Evolutionary conservation across 2,329 filamentous ascomycete genomes (phyloP).

Genomic region (Hymenoscyphus scutula): DNA sequence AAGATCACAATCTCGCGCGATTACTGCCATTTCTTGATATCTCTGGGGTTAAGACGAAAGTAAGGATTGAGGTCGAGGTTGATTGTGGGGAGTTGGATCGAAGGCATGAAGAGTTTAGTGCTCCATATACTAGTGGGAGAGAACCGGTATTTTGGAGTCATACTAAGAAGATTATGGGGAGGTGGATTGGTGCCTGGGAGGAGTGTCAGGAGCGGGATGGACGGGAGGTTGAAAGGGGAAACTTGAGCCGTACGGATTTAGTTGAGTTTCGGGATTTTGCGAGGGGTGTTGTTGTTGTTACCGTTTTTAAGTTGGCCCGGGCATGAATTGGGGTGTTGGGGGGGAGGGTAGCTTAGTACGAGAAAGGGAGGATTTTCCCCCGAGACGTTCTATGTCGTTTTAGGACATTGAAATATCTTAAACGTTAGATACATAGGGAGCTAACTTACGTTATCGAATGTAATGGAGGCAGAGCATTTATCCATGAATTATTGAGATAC

Average conservation of each 20-base stretch:
- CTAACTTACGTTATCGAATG: too few relatives aligned
- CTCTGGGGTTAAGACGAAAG: not conserved
- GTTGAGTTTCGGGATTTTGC: not conserved
- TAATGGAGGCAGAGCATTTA: too few relatives aligned
- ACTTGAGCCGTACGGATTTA: not conserved
- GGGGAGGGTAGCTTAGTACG: too few relatives aligned
- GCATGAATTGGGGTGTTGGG: too few relatives aligned
- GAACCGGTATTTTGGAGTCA: not conserved
- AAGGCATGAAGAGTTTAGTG: not conserved
- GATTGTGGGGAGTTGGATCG: not conserved
- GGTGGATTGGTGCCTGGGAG: not conserved
- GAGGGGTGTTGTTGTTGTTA: not conserved
- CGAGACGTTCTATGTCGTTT: too few relatives aligned
- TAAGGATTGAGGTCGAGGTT: slow-evolving; percentile 4
- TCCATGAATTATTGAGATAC: too few relatives aligned
- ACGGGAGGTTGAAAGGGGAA: not conserved
- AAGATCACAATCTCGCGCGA: not conserved
- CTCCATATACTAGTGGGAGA: not conserved
- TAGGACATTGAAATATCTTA: too few relatives aligned
- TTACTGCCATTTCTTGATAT: slow-evolving; percentile 8
- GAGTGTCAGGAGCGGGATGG: not conserved
- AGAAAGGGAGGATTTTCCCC: too few relatives aligned
- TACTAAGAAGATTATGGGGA: not conserved
- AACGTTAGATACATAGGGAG: too few relatives aligned
- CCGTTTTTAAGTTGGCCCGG: not conserved